These are phyloP conservation scores for Syzygium jambos DNA, from an alignment of 345 rosid genomes.

Conservation along the genomic window DNA sequence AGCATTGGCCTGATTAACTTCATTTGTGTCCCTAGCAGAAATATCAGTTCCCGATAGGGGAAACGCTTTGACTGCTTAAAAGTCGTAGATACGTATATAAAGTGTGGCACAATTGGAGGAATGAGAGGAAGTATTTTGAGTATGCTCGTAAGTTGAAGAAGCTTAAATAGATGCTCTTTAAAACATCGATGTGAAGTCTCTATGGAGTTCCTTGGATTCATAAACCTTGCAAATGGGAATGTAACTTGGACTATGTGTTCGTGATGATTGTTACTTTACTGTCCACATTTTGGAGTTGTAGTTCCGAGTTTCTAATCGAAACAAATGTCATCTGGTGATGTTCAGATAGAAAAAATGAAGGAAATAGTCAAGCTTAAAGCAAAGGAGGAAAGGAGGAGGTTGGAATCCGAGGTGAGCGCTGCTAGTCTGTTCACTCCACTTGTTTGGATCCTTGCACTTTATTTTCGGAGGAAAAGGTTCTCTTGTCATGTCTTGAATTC, in stretches of 20 bases:
- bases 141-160: background rate
- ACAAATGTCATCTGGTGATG: background rate
- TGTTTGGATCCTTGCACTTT: background rate
- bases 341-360: constrained; percentile 86
- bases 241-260: background rate
- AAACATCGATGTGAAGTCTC: constrained; percentile 14
- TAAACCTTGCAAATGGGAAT: background rate
- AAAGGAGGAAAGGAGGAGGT: constrained; percentile 64
- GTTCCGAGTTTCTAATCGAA: background rate
- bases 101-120: background rate
- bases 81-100: background rate
- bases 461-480: background rate
- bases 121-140: background rate
- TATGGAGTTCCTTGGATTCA: background rate
- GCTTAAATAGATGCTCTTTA: background rate
- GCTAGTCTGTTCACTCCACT: background rate
- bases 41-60: background rate
- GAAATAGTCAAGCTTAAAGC: constrained; percentile 83
- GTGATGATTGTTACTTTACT: background rate
- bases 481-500: background rate
- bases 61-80: background rate
- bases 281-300: background rate
- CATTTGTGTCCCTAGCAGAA: background rate
- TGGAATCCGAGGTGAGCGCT: constrained; percentile 78
- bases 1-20: background rate